These are phyloP conservation scores for Warburgia ugandensis DNA, from an alignment of 164 flowering plant genomes.

Conservation along the genomic window DNA sequence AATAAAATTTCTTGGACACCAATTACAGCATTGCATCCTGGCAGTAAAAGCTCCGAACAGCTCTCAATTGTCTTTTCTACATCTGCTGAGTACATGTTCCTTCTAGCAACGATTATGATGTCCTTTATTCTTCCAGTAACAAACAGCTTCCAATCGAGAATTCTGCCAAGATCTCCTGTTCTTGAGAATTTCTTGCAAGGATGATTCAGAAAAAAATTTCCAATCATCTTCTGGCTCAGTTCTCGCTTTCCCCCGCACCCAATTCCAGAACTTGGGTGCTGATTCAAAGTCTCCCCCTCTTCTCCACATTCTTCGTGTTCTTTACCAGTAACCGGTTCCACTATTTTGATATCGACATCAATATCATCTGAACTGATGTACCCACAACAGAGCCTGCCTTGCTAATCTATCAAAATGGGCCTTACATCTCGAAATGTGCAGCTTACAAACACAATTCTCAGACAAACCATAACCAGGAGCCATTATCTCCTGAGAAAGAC, in stretches of 20 bases:
- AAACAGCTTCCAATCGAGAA: conserved; percentile 52
- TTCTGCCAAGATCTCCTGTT: conserved; percentile 73
- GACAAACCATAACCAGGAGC: conserved; percentile 89
- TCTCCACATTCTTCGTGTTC: conserved; percentile 49
- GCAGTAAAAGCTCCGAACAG: conserved; percentile 53
- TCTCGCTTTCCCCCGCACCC: conserved; percentile 77
- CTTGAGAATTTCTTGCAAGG: conserved; percentile 44
- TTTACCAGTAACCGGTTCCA: conserved; percentile 51
- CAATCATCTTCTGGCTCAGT: conserved; percentile 44
- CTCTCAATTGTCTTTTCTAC: conserved; percentile 75
- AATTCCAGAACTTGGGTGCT: conserved; percentile 73
- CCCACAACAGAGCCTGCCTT: conserved; percentile 78
- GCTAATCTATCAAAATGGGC: conserved; percentile 69
- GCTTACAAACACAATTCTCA: conserved; percentile 74
- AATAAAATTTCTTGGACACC: conserved; percentile 53
- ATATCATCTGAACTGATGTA: conserved; percentile 32
- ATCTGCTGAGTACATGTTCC: conserved; percentile 71
- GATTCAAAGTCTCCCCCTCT: conserved; percentile 85
- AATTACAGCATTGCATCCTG: conserved; percentile 81
- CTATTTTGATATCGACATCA: conserved; percentile 59
- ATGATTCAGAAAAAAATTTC: conserved; percentile 31
- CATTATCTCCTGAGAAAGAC: conserved; percentile 54
- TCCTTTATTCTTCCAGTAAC: conserved; percentile 88
- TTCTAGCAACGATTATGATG: conserved; percentile 70
- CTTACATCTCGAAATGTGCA: conserved; percentile 66